phyloP scores from a whole-genome alignment of 2,329 filamentous ascomycete species.

The Rhexocercosporidium sp. region DNA sequence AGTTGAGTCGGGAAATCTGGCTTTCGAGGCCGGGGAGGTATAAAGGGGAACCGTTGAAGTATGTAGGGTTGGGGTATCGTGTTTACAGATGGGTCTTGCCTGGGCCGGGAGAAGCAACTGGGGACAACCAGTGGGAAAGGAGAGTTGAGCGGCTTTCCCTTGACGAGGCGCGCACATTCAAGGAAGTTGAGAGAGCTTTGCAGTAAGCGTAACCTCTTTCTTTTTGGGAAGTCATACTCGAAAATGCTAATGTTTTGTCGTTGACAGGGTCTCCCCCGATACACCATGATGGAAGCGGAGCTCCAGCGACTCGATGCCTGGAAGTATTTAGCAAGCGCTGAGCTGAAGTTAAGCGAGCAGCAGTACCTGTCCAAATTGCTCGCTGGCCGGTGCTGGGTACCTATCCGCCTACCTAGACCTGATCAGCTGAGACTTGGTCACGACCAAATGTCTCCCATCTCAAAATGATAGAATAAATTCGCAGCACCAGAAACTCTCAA shows the following conservation, averaged over 20 bases:
- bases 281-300: background rate
- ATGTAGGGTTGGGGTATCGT: slow-evolving; percentile 2
- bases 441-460: too few relatives aligned
- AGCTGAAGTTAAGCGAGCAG: too few relatives aligned
- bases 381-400: too few relatives aligned
- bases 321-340: too few relatives aligned
- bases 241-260: background rate
- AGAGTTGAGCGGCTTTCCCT: background rate
- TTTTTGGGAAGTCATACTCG: background rate
- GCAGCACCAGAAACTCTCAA: too few relatives aligned
- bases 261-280: background rate
- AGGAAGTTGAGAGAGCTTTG: background rate
- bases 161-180: slow-evolving; percentile 2
- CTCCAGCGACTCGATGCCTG: background rate
- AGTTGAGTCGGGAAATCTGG: background rate
- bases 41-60: background rate
- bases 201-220: background rate
- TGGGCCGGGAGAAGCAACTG: background rate
- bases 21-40: background rate
- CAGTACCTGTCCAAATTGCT: too few relatives aligned
- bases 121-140: too few relatives aligned
- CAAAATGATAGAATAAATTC: too few relatives aligned
- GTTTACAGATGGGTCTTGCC: slow-evolving; percentile 2
- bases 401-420: too few relatives aligned
- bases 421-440: too few relatives aligned